Evolutionary conservation across 192 early-diverging fungal species (phyloP), one percentile per base, ranked within the genome.

Genomic region (Coemansia sp.): DNA sequence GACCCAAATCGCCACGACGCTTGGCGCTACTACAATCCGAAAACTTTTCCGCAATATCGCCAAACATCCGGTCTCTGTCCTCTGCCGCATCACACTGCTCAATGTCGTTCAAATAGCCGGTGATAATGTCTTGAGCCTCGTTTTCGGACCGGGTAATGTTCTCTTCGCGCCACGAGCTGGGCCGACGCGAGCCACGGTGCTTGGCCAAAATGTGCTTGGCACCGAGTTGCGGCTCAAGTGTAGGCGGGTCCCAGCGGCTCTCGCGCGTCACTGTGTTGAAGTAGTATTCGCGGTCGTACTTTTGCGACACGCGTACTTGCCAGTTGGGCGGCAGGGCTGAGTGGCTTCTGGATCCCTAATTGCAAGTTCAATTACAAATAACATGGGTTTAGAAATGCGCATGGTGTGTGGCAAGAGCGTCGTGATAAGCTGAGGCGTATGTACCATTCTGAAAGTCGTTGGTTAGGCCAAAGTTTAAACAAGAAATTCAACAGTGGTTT

Each of bases 21-120:
- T 88, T 92, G 1, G 96, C 95, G 27, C 91, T 93, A n/a, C 88
- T 89, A 72, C 97, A 99, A 69, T 99, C 95, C 24, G 89, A 92
- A 64, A 95, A 83, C 24, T 78, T 82, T 2, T 79, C 70, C 2
- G 97, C 97, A 14, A 98, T 69, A 10, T 89, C 83, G 0, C 72
- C 84, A 12, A 99, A 84, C 54, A 50, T 86, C 84, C 25, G 86
- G 86, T 37, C 69, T 70, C 32, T 84, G 69, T 74, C 56, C 35
- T 68, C 15, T 15, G 49, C 49, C 0, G n/a, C 14, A 22, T 17
- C 17, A 50, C n/a, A 9, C 49, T 63, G 14, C 49, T 60, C 3
- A 60, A 51, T 15, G 48, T 50, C 64, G 50, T 79, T 60, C 35
- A 89, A 83, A 58, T 91, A 90, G 7, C 65, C 86, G 5, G 76